Evolutionary conservation across 495 filamentous ascomycete genomes (phyloP), one percentile per base, ranked within the genome.

Genomic region (Penicillium diatomitis): DNA sequence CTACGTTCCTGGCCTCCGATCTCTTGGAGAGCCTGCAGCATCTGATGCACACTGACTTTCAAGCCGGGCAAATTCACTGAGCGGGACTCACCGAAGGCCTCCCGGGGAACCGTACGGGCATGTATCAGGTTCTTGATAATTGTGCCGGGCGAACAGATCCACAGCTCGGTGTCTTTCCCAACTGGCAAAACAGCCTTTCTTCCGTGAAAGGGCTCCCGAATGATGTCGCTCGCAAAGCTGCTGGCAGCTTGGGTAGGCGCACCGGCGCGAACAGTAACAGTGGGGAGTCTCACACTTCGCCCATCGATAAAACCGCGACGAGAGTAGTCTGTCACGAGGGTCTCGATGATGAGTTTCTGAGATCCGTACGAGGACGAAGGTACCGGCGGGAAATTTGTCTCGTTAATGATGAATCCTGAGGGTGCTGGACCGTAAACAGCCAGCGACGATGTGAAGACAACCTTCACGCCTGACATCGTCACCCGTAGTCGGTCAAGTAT

Each of bases 281-380:
- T 90, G 0, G 87, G 87, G 29, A 92, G 80, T 2, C 87, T 79
- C 41, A 85, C 72, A 9, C 74, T 70, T 6, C 84, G 73, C 0
- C 77, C 87, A 52, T 88, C 79, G 39, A 92, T 55, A 59, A 80
- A 80, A 0, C 82, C 82, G 35, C 80, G 77, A 5, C 87, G 78
- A 31, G 83, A 83, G 66, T 86, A 82, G 56, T 90, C 87, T 58
- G 87, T 90, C 55, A 92, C 62, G 29, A 88, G 68, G 7, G 73
- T 74, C 69, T 92, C 87, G 54, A 76, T 74, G 52, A 89, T 81
- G 53, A 89, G 72, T 66, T 92, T 92, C 70, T 90, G 82, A 44
- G 84, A 77, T 42, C 87, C 87, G 58, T 91, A 91, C 8, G 80
- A 84, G 6, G 80, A 77, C 47, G 80, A 70, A 5, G 87, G 87